These are phyloP conservation scores for Pseudohalonectria lignicola DNA, from an alignment of 2,329 filamentous ascomycete species.

Conservation along the genomic window DNA sequence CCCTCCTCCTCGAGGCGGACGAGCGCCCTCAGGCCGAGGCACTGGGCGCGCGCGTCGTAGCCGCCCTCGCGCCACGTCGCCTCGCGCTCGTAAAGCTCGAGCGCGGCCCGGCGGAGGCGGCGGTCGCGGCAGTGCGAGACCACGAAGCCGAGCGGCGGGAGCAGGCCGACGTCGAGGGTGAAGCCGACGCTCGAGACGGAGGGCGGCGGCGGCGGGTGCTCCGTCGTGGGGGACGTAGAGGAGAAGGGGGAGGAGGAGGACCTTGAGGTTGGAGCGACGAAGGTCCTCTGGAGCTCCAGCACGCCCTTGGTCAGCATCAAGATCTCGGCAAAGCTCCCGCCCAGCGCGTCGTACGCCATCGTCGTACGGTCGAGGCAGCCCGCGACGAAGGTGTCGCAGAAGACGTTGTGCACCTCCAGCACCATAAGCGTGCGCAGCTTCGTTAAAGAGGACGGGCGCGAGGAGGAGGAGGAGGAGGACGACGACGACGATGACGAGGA, in stretches of 20 bases:
- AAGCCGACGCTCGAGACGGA: not conserved
- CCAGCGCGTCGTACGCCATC: not conserved
- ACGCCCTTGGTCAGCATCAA: not conserved
- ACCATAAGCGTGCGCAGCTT: not conserved
- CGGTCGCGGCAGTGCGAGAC: not conserved
- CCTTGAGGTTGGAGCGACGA: too few relatives aligned
- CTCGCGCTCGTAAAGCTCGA: not conserved
- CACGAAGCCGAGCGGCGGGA: not conserved
- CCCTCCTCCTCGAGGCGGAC: not conserved
- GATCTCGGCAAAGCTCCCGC: not conserved
- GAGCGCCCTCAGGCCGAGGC: not conserved
- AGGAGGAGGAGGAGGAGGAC: too few relatives aligned
- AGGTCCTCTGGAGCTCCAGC: not conserved
- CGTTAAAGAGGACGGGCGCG: too few relatives aligned
- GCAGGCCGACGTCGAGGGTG: not conserved
- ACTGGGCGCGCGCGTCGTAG: not conserved
- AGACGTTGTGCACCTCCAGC: not conserved
- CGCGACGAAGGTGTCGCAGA: not conserved
- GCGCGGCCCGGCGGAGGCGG: not conserved
- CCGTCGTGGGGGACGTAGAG: not conserved
- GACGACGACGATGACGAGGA: too few relatives aligned
- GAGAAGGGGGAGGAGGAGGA: too few relatives aligned
- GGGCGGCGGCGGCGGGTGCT: not conserved
- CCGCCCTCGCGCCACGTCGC: not conserved
- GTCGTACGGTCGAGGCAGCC: not conserved